Percentiles rank a stretch among this genome's conserved stretches.
phyloP scores from a whole-genome alignment of 169 alveolate genomes.

The Besnoitia besnoiti region DNA sequence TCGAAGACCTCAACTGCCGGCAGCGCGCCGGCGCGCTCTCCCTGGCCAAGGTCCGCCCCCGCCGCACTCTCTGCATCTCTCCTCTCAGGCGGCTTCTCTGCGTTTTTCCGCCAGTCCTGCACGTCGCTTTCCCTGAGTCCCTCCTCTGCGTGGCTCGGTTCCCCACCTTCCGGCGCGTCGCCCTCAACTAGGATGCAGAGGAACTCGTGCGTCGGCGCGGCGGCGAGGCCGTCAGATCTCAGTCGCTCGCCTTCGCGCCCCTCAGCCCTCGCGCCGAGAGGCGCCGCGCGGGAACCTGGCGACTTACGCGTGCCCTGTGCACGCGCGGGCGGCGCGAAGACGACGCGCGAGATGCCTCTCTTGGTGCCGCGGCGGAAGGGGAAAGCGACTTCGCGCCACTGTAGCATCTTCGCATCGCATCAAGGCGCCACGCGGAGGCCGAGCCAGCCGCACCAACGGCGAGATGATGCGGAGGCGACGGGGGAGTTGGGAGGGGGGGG shows the following conservation, averaged over 20 bases:
- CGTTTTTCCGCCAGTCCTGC: neutral
- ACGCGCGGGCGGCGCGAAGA: neutral
- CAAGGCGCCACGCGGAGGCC: neutral
- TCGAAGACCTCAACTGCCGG: neutral
- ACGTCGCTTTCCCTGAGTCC: neutral
- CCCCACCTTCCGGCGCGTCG: neutral
- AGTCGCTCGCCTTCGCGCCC: neutral
- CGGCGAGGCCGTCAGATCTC: neutral
- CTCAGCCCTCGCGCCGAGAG: neutral
- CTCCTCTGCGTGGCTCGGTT: neutral
- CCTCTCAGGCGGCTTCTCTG: too few species aligned
- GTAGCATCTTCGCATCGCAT: neutral
- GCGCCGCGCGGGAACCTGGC: neutral
- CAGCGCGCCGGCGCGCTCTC: neutral
- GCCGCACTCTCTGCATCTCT: too few species aligned
- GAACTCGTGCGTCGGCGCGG: neutral
- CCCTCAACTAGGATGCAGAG: neutral
- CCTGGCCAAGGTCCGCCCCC: too few species aligned
- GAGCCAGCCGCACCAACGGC: neutral
- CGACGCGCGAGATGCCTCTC: neutral
- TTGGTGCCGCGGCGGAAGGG: neutral
- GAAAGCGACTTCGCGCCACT: neutral
- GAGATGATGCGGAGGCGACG: neutral
- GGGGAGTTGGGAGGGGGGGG: neutral
- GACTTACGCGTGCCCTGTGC: neutral